A percentile compares a stretch with the other conserved stretches of the same genome.
phyloP scores from a whole-genome alignment of 208 protist species.

The Vickermania ingenoplastis region DNA sequence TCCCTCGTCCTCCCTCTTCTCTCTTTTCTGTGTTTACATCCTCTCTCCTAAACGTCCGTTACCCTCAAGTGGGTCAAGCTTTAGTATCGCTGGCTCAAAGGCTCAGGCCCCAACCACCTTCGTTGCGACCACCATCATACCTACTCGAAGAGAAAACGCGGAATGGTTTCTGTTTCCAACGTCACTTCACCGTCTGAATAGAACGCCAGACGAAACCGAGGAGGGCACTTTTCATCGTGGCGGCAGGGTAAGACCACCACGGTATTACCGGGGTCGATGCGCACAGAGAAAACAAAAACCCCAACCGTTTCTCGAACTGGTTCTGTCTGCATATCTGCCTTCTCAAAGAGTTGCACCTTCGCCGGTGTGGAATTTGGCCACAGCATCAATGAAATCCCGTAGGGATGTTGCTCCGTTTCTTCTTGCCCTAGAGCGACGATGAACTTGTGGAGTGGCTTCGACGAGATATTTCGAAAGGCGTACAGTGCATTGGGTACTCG shows the following conservation, averaged over 20 bases:
- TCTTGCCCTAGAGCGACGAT: slow-evolving; percentile 39
- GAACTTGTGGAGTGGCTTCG: slow-evolving; percentile 10
- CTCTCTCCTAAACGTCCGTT: no score
- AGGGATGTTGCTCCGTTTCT: slow-evolving; percentile 7
- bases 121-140: no score
- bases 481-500: slow-evolving; percentile 23
- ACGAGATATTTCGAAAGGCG: slow-evolving; percentile 18
- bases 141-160: neutral
- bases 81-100: no score
- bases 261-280: slow-evolving; percentile 10
- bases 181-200: slow-evolving; percentile 5
- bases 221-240: slow-evolving; percentile 12
- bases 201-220: slow-evolving; percentile 8
- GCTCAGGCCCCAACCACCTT: no score
- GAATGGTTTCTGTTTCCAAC: neutral
- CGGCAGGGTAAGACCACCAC: slow-evolving; percentile 20
- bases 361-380: slow-evolving; percentile 6
- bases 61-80: no score
- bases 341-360: slow-evolving; percentile 3
- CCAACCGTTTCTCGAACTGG: slow-evolving; percentile 17
- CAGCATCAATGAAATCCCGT: slow-evolving; percentile 24
- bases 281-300: slow-evolving; percentile 16
- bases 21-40: no score
- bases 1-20: no score
- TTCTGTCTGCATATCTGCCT: slow-evolving; percentile 15